Evolutionary conservation across 2,329 filamentous ascomycete genomes (phyloP).

Genomic region (Iodosphaeria phyllophila): DNA sequence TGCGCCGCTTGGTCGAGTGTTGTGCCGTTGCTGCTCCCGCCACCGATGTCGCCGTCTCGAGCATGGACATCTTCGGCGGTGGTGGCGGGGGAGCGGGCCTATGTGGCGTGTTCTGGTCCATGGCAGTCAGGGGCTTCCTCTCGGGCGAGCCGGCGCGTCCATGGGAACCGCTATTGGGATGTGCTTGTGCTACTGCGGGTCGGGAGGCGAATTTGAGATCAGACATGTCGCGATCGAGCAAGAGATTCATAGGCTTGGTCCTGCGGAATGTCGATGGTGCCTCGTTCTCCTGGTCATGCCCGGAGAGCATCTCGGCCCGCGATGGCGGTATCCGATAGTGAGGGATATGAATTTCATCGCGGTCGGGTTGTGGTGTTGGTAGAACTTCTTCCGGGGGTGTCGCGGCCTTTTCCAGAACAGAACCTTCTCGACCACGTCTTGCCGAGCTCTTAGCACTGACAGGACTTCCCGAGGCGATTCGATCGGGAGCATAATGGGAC

Average conservation of each 20-base stretch:
- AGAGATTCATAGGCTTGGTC: slow-evolving; percentile 34
- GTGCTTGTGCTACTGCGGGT: no score
- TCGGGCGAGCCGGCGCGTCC: slow-evolving; percentile 29
- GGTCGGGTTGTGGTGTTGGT: slow-evolving; percentile 12
- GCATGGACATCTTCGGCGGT: slow-evolving; percentile 87
- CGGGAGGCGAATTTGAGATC: slow-evolving; percentile 30
- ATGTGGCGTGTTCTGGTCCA: slow-evolving; percentile 53
- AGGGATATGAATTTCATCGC: slow-evolving; percentile 23
- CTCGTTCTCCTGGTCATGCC: slow-evolving; percentile 73
- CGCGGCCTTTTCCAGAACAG: slow-evolving; percentile 15
- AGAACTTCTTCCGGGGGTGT: no score
- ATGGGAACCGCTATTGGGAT: no score
- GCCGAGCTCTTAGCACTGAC: slow-evolving; percentile 27
- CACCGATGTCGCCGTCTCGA: slow-evolving; percentile 76
- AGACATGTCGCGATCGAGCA: slow-evolving; percentile 34
- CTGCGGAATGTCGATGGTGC: slow-evolving; percentile 49
- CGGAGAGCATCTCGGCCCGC: slow-evolving; percentile 38
- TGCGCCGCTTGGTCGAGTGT: slow-evolving; percentile 57
- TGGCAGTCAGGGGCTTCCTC: slow-evolving; percentile 31
- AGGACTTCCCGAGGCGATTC: slow-evolving; percentile 38
- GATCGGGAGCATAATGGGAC: slow-evolving; percentile 28
- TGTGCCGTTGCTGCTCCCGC: slow-evolving; percentile 63
- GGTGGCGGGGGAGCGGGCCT: slow-evolving; percentile 63
- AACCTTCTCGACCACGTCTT: slow-evolving; percentile 20
- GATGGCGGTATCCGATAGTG: slow-evolving; percentile 38